Percentiles rank a stretch among this genome's conserved stretches.
These are phyloP conservation scores for Colletotrichum neosansevieriae DNA, from an alignment of 2,329 filamentous ascomycete genomes.

Conservation along the genomic window DNA sequence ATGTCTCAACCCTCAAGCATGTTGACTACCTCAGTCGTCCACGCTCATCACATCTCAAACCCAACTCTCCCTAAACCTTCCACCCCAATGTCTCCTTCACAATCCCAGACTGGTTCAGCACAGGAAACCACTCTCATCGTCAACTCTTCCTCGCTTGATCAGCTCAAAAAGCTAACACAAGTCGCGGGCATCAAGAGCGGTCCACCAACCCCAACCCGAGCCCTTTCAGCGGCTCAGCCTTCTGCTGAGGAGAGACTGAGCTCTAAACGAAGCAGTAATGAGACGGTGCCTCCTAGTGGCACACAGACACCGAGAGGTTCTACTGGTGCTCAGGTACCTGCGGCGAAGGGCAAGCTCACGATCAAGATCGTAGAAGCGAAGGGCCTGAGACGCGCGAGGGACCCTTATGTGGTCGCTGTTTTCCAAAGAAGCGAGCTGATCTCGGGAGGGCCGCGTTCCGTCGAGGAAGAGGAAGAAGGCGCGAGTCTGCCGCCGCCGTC, in stretches of 20 bases:
- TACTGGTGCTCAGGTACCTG: conserved; percentile 72
- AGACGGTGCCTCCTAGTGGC: conserved; percentile 60
- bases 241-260: conserved; percentile 60
- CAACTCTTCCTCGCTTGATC: conserved; percentile 74
- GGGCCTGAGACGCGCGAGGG: conserved; percentile 82
- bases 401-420: conserved; percentile 95
- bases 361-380: conserved; percentile 90
- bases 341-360: conserved; percentile 86
- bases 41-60: conserved; percentile 77
- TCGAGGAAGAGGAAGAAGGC: conserved; percentile 73
- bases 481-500: conserved; percentile 58
- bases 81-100: conserved; percentile 64
- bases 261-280: conserved; percentile 52
- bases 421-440: conserved; percentile 98
- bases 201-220: conserved; percentile 88
- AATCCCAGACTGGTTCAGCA: conserved; percentile 52
- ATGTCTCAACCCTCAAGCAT: conserved; percentile 73
- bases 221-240: conserved; percentile 75
- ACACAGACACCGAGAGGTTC: conserved; percentile 64
- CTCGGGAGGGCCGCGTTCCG: conserved; percentile 81
- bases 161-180: conserved; percentile 90
- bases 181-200: conserved; percentile 87
- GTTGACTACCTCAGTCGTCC: conserved; percentile 72
- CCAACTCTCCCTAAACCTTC: conserved; percentile 67
- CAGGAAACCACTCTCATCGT: conserved; percentile 54